Evolutionary conservation across 768 basidiomycete species (phyloP), one percentile per base, ranked within the genome.

Genomic region (Lactarius hatsudake): DNA sequence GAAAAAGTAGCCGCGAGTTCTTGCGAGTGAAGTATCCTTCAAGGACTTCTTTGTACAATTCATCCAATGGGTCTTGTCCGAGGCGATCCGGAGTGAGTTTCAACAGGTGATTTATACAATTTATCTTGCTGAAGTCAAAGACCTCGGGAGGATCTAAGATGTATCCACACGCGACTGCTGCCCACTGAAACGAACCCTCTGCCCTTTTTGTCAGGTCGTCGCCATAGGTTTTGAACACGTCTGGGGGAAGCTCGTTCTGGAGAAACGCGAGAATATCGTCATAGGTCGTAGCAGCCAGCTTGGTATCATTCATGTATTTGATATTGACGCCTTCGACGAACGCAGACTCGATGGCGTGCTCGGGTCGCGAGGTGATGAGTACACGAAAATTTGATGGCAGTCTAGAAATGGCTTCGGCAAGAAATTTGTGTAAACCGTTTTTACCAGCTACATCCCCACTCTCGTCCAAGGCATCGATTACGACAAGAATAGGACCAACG

Each of bases 151-250:
- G 61, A 0, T 30, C 1, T n/a, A 23, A 10, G 32, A 62, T 54
- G 32, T 20, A 38, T n/a, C 17, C 28, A 17, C 28, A 34, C 0
- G 61, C 48, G 7, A 51, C 61, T 3, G 61, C 61, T 1, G 61
- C 61, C 61, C 61, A 62, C 12, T 53, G 51, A 53, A 53, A 53
- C 56, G 34, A n/a, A 8, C 32, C 56, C 56, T 57, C 56, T 6
- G 56, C 56, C 56, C 20, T 57, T 0, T 13, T 15, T 57, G 56
- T 32, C 12, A 60, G 42, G 3, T 5, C 17, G 10, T 7, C 17
- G 7, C 59, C 42, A 45, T 60, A 18, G 7, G 30, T 10, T 28
- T 23, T 20, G 40, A 59, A 40, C 36, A 15, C 59, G 6, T 20
- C 15, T 3, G 18, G 17, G 12, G 59, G 38, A 28, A 60, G 59